phyloP scores from a whole-genome alignment of 305 asterid genomes.

The Solanum aculeatissimum region DNA sequence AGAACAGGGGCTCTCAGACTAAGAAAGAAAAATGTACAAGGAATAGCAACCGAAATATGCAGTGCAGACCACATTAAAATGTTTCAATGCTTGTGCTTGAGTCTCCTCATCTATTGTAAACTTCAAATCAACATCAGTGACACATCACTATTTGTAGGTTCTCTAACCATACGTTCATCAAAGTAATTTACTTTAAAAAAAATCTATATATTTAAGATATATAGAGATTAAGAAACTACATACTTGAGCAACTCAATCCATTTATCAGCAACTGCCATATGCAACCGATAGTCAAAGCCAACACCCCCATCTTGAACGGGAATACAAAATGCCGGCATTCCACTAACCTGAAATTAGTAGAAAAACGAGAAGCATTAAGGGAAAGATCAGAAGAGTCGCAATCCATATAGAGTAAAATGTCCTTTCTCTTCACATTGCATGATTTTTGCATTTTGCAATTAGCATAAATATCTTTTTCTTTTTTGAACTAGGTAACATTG shows the following conservation, averaged over 20 bases:
- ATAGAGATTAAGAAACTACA: constrained; percentile 14
- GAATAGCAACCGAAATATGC: neutral
- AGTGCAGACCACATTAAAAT: neutral
- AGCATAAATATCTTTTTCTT: neutral
- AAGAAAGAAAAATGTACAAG: neutral
- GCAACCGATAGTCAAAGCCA: constrained; percentile 97
- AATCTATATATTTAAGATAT: neutral
- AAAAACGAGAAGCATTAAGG: neutral
- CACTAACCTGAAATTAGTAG: constrained; percentile 70
- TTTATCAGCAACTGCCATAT: constrained; percentile 98
- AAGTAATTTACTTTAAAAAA: neutral
- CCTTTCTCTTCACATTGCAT: neutral
- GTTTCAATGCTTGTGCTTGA: neutral
- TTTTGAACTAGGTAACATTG: too few species aligned
- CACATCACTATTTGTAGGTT: neutral
- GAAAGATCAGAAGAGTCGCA: neutral
- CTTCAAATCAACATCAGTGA: neutral
- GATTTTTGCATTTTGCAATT: neutral
- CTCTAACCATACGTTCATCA: neutral
- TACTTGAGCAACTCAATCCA: constrained; percentile 97
- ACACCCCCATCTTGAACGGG: constrained; percentile 95
- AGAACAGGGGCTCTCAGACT: neutral
- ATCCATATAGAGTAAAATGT: neutral
- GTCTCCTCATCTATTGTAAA: neutral
- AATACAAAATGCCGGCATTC: constrained; percentile 96